A percentile compares a stretch with the other conserved stretches of the same genome.
phyloP scores from a whole-genome alignment of 2,329 filamentous ascomycete genomes.

The Ascomycota sp. region DNA sequence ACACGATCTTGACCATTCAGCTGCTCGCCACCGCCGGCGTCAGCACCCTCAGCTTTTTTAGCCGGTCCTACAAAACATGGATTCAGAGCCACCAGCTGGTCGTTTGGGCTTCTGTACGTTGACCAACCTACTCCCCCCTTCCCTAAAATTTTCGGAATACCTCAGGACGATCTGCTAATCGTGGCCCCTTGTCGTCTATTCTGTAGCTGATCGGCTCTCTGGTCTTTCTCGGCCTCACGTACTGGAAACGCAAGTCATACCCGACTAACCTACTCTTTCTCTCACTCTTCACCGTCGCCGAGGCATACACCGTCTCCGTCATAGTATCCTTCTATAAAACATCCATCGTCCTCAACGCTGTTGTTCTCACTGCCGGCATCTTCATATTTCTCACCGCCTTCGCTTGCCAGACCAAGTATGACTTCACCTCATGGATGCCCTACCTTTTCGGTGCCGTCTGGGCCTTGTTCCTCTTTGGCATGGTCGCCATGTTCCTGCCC shows the following conservation, averaged over 20 bases:
- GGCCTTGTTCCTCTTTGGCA: conserved; percentile 77
- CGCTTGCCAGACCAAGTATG: conserved; percentile 92
- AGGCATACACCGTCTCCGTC: conserved; percentile 84
- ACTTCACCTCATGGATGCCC: conserved; percentile 93
- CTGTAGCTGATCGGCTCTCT: conserved; percentile 52
- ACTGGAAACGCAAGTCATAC: conserved; percentile 89
- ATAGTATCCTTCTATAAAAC: conserved; percentile 78
- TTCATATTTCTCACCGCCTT: conserved; percentile 66
- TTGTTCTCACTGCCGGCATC: conserved; percentile 67
- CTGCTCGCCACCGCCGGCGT: conserved; percentile 64
- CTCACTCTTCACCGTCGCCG: conserved; percentile 65
- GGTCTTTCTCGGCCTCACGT: conserved; percentile 67
- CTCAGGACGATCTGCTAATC: neutral
- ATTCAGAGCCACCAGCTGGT: conserved; percentile 66
- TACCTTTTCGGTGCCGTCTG: conserved; percentile 82
- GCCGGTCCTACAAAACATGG: conserved; percentile 55
- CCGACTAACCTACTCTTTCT: conserved; percentile 90
- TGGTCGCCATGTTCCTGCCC: conserved; percentile 80
- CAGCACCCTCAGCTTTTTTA: conserved; percentile 72
- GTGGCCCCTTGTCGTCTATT: conserved; percentile 4
- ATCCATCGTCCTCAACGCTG: conserved; percentile 67
- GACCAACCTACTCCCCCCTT: neutral
- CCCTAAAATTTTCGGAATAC: too few species aligned
- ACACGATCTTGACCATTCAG: conserved; percentile 90
- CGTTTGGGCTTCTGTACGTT: conserved; percentile 56